Evolutionary conservation across 2,329 filamentous ascomycete species (phyloP).

Genomic region (Hymenoscyphus fraxineus): DNA sequence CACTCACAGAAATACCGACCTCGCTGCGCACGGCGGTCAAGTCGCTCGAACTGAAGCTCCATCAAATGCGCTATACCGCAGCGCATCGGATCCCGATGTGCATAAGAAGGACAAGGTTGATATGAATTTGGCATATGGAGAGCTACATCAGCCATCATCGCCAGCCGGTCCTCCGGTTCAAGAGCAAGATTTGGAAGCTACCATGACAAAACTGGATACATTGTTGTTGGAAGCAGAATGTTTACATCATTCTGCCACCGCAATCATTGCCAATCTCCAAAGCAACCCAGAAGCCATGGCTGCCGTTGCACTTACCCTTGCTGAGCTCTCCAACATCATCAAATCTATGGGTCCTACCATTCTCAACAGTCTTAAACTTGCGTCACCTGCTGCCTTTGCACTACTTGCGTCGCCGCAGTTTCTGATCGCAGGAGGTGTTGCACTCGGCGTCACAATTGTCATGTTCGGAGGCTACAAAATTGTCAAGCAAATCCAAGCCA

Average conservation of each 20-base stretch:
- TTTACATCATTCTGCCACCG: slow-evolving; percentile 75
- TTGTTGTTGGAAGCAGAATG: slow-evolving; percentile 86
- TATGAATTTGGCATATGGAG: slow-evolving; percentile 89
- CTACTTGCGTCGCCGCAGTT: slow-evolving; percentile 90
- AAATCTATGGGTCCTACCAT: slow-evolving; percentile 82
- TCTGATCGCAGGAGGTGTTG: slow-evolving; percentile 84
- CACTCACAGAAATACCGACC: slow-evolving; percentile 29
- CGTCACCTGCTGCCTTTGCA: slow-evolving; percentile 80
- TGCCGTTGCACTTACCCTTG: slow-evolving; percentile 86
- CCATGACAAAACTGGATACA: slow-evolving; percentile 71
- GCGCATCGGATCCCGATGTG: slow-evolving; percentile 30
- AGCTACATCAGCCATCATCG: slow-evolving; percentile 53
- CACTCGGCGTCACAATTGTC: slow-evolving; percentile 89
- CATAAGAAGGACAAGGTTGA: slow-evolving; percentile 56
- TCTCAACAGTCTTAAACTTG: slow-evolving; percentile 69
- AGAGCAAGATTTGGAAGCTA: slow-evolving; percentile 57
- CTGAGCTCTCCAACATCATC: slow-evolving; percentile 80
- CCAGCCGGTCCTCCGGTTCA: slow-evolving; percentile 32
- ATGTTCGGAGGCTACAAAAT: slow-evolving; percentile 98
- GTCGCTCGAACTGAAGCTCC: slow-evolving; percentile 20
- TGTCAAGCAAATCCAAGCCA: slow-evolving; percentile 72
- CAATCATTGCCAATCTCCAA: slow-evolving; percentile 77
- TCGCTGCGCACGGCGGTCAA: slow-evolving; percentile 12
- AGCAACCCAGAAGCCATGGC: slow-evolving; percentile 88
- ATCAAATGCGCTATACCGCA: slow-evolving; percentile 23